Conservation (phyloP, 2,329 filamentous ascomycete species). For the Paraconiothyrium sp. region DNA sequence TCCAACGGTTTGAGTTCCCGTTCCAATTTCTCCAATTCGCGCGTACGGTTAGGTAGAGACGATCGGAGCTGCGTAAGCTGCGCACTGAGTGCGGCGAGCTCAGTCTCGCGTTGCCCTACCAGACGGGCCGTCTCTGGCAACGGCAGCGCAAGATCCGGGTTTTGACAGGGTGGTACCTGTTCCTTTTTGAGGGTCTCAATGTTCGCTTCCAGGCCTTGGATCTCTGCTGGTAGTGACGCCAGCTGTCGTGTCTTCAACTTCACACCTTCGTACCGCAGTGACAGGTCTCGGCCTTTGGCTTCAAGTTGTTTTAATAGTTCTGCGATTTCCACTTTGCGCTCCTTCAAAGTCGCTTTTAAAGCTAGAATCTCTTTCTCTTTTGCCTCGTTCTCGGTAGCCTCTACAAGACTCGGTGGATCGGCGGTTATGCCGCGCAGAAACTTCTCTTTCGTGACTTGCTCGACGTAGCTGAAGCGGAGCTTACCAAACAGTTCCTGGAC, state of each 20-base stretch:
- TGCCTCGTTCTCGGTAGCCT: conserved; percentile 75
- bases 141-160: conserved; percentile 55
- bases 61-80: conserved; percentile 63
- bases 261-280: conserved; percentile 65
- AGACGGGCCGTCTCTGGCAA: conserved; percentile 55
- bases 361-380: conserved; percentile 68
- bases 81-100: conserved; percentile 53
- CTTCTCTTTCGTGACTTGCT: conserved; percentile 98
- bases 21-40: conserved; percentile 72
- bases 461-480: conserved; percentile 94
- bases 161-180: conserved; percentile 45
- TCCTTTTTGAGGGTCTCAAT: conserved; percentile 58
- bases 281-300: conserved; percentile 66
- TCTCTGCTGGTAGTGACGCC: conserved; percentile 61
- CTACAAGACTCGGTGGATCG: conserved; percentile 86
- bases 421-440: conserved; percentile 93
- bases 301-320: conserved; percentile 79
- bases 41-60: conserved; percentile 71
- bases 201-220: conserved; percentile 60
- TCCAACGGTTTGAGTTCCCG: conserved; percentile 75
- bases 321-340: conserved; percentile 80
- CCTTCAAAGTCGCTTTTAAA: conserved; percentile 79
- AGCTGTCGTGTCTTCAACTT: conserved; percentile 63
- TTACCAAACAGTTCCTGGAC: conserved; percentile 91
- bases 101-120: conserved; percentile 52